These are phyloP conservation scores for Aspergillus nanangensis DNA, from an alignment of 495 filamentous ascomycete genomes.

Conservation along the genomic window DNA sequence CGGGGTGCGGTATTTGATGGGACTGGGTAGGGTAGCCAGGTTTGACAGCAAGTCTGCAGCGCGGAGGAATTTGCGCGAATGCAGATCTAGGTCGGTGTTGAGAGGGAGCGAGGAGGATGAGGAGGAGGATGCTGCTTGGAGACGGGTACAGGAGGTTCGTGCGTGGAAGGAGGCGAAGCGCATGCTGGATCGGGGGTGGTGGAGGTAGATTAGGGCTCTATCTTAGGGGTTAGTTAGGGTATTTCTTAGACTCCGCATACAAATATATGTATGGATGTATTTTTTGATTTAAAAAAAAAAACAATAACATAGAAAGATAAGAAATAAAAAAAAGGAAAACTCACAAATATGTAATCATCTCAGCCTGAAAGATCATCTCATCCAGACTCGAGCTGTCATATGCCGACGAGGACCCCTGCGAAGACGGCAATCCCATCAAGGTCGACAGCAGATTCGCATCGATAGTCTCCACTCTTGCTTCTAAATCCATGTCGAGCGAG, in stretches of 20 bases:
- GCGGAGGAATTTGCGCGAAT: constrained; percentile 65
- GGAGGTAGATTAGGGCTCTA: constrained; percentile 63
- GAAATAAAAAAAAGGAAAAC: too few relatives aligned
- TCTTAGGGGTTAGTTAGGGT: background rate
- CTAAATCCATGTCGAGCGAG: constrained; percentile 10
- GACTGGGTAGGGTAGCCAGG: constrained; percentile 66
- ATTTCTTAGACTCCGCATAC: background rate
- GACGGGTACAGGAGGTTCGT: constrained; percentile 19
- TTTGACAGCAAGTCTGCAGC: constrained; percentile 66
- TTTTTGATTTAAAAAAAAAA: too few relatives aligned
- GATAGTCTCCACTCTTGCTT: constrained; percentile 33
- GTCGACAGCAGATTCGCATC: constrained; percentile 67
- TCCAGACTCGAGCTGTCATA: constrained; percentile 59
- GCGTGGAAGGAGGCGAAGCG: constrained; percentile 18
- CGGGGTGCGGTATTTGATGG: constrained; percentile 63
- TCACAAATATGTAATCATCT: constrained; percentile 53
- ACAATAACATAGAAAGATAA: too few relatives aligned
- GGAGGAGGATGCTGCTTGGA: too few relatives aligned
- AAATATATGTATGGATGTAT: background rate
- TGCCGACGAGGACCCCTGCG: constrained; percentile 48
- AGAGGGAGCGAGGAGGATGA: too few relatives aligned
- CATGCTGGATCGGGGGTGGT: constrained; percentile 57
- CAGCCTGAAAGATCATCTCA: constrained; percentile 78
- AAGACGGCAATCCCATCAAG: constrained; percentile 59
- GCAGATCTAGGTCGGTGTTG: constrained; percentile 38